A percentile compares a stretch with the other conserved stretches of the same genome.
These are phyloP conservation scores for Claviceps sp. DNA, from an alignment of 2,329 filamentous ascomycete species.

Conservation along the genomic window DNA sequence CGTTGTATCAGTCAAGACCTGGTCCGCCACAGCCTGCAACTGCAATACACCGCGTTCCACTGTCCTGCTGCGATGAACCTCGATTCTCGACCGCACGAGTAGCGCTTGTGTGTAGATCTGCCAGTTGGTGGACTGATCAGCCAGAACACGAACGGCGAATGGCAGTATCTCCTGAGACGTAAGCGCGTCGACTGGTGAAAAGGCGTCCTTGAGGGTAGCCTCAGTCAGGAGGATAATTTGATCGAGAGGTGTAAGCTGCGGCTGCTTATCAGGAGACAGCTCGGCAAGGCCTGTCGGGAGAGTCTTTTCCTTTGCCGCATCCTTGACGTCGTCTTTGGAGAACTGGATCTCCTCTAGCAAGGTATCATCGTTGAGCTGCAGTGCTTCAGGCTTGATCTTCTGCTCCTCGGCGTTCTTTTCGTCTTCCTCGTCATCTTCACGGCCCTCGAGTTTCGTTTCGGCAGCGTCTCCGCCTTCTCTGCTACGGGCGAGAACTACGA, in stretches of 20 bases:
- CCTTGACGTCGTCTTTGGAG: conserved; percentile 35
- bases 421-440: conserved; percentile 9
- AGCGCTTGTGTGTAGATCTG: conserved; percentile 93
- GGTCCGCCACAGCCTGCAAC: conserved; percentile 88
- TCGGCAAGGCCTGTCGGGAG: conserved; percentile 49
- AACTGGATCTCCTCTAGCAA: conserved; percentile 81
- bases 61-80: conserved; percentile 75
- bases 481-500: conserved; percentile 83
- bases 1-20: conserved; percentile 79
- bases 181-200: conserved; percentile 67
- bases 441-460: conserved; percentile 3
- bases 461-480: conserved; percentile 22
- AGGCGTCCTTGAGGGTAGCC: conserved; percentile 76
- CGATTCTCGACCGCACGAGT: conserved; percentile 77
- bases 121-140: conserved; percentile 89
- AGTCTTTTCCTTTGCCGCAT: conserved; percentile 20
- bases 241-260: conserved; percentile 68
- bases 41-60: conserved; percentile 83
- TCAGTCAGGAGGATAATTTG: conserved; percentile 85
- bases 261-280: conserved; percentile 68
- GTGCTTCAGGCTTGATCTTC: conserved; percentile 43
- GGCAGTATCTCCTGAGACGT: conserved; percentile 90
- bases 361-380: conserved; percentile 85
- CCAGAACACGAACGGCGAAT: conserved; percentile 76
- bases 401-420: not conserved